Evolutionary conservation across 106 monocot genomes (phyloP).

Genomic region (Allium fistulosum): DNA sequence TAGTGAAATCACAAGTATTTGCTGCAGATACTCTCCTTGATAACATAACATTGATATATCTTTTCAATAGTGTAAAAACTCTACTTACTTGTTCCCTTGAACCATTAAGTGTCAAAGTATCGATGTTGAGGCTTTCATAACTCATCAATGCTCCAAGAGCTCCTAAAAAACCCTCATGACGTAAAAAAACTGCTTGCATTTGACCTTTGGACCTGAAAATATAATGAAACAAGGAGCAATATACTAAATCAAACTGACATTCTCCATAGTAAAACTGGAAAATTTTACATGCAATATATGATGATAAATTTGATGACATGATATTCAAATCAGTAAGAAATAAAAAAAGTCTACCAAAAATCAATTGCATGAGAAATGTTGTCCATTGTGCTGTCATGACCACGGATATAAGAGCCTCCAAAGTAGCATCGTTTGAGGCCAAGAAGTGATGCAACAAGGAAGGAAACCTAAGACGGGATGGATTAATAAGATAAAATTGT

Average conservation of each 20-base stretch:
- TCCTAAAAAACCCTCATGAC: conserved; percentile 72
- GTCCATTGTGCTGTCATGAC: conserved; percentile 65
- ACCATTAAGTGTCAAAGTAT: conserved; percentile 26
- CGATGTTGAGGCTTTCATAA: conserved; percentile 22
- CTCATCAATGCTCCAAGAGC: conserved; percentile 64
- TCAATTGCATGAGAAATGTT: conserved; percentile 77
- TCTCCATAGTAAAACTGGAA: no score
- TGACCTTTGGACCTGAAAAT: conserved; percentile 66
- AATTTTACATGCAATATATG: no score
- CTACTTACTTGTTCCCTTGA: conserved; percentile 33
- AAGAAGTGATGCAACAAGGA: conserved; percentile 52
- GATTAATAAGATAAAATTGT: not conserved
- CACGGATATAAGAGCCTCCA: conserved; percentile 76
- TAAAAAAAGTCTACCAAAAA: conserved; percentile 41
- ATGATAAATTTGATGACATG: no score
- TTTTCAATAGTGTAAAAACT: not conserved
- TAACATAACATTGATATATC: not conserved
- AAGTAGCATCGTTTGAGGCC: conserved; percentile 56
- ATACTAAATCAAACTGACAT: no score
- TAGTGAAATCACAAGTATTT: no score
- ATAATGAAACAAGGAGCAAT: not conserved
- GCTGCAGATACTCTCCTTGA: no score
- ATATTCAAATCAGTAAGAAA: no score
- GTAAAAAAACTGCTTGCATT: conserved; percentile 66
- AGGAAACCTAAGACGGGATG: conserved; percentile 33